These are phyloP conservation scores for Suhomyces faveliae DNA, from an alignment of 805 yeast genomes.

Conservation along the genomic window DNA sequence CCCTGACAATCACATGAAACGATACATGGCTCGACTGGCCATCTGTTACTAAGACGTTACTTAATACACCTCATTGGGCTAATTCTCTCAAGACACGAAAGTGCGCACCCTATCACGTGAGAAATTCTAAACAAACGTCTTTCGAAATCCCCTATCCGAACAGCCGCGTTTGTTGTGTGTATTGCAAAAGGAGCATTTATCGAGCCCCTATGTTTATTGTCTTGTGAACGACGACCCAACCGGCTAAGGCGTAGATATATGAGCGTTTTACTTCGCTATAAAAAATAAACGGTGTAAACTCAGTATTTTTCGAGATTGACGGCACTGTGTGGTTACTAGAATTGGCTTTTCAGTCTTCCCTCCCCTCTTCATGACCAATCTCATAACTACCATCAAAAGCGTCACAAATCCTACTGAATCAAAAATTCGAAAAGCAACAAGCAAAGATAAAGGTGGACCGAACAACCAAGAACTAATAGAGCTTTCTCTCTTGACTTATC, in stretches of 20 bases:
- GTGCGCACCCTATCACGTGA: background rate
- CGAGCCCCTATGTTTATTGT: background rate
- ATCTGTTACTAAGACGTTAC: background rate
- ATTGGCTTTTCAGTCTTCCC: no score
- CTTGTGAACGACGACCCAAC: background rate
- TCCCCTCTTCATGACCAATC: conserved; percentile 3
- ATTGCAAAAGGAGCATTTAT: background rate
- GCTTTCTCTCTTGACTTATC: conserved; percentile 46
- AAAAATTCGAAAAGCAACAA: conserved; percentile 41
- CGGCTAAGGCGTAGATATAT: background rate
- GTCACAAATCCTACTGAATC: conserved; percentile 16
- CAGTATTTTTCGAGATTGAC: background rate
- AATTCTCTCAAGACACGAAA: background rate
- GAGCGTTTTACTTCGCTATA: background rate
- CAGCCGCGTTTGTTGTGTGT: background rate
- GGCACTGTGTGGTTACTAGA: no score
- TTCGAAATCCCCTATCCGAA: background rate
- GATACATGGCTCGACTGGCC: background rate
- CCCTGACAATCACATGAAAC: background rate
- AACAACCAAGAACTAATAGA: conserved; percentile 55
- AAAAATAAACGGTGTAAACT: no score
- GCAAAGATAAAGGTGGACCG: conserved; percentile 54
- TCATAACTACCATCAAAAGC: conserved; percentile 7
- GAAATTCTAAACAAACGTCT: background rate
- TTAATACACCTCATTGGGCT: background rate